Base-by-base conservation (phyloP, 495 filamentous ascomycete species). In the Hyaloscypha variabilis region DNA sequence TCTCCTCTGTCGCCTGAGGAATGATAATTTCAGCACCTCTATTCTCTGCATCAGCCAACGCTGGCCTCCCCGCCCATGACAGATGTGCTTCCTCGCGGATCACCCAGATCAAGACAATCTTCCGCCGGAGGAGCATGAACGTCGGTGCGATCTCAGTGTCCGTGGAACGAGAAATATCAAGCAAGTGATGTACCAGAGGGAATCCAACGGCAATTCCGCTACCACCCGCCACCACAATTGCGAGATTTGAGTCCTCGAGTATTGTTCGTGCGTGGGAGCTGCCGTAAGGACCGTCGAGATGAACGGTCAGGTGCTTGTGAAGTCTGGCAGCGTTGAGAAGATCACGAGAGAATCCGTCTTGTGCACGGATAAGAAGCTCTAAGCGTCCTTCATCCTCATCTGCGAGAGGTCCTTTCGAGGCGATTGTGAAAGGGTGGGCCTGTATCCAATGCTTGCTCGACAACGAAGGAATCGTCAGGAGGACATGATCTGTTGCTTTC, bases 361-460 rank as follows among this genome's bases (percentile, higher is more conserved):
- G 79, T 13, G 82, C 82, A 57, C 83, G 81, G 62, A 88, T 79
- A 14, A 89, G 77, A 6, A 89, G 74, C 29, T 77, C 74, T 61
- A 89, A 65, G 71, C 77, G 80, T 4, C 79, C 80, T 55, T 61
- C 8, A n/a, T 42, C 66, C 17, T 67, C 63, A 21, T 61, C 64
- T 8, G 6, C 21, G 1, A 30, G 30, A 6, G 80, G 75, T 14
- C 79, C 77, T 3, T 79, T 77, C 6, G 85, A 87, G 36, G 84
- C 80, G 60, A 89, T 86, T 4, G 85, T 87, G 67, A 89, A 88
- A 0, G 85, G 87, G 66, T 90, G 87, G 1, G 81, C 76, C 78
- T 87, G 75, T 65, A 84, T 46, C 46, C 76, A 66, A 72, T 84
- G 77, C 66, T 74, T 77, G 28, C 66, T 54, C 2, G 78, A 77